phyloP scores from a whole-genome alignment of 345 rosid genomes.

The Bruguiera parviflora region DNA sequence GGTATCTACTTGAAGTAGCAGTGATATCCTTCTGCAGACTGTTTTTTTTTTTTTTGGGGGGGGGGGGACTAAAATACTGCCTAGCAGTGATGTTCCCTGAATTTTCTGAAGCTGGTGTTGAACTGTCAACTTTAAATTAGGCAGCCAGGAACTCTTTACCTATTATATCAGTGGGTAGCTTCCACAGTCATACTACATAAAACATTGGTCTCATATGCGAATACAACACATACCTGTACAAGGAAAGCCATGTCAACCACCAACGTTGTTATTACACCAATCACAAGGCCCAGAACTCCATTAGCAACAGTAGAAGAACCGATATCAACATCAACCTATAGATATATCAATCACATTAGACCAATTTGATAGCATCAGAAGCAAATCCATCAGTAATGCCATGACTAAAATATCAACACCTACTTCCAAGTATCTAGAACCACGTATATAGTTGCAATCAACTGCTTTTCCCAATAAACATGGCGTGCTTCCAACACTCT shows the following conservation, averaged over 20 bases:
- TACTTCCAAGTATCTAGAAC: slow-evolving; percentile 81
- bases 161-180: not conserved
- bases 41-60: too few species aligned
- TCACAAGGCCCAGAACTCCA: slow-evolving; percentile 96
- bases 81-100: too few species aligned
- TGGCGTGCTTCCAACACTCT: slow-evolving; percentile 98
- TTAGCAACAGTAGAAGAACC: slow-evolving; percentile 99
- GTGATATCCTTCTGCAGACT: too few species aligned
- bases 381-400: not conserved
- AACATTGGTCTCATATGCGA: slow-evolving; percentile 8
- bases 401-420: slow-evolving; percentile 8
- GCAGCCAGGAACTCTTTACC: too few species aligned
- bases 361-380: not conserved
- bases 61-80: too few species aligned
- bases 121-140: too few species aligned
- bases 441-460: slow-evolving; percentile 90
- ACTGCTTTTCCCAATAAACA: slow-evolving; percentile 95
- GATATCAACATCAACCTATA: slow-evolving; percentile 89
- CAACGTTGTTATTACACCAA: slow-evolving; percentile 85
- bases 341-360: slow-evolving; percentile 14
- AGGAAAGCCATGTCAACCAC: slow-evolving; percentile 99
- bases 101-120: too few species aligned
- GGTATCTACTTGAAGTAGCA: too few species aligned
- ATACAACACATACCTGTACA: slow-evolving; percentile 61
- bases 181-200: not conserved